These are phyloP conservation scores for Cucumis hystrix DNA, from an alignment of 306 rosid genomes.

Conservation along the genomic window DNA sequence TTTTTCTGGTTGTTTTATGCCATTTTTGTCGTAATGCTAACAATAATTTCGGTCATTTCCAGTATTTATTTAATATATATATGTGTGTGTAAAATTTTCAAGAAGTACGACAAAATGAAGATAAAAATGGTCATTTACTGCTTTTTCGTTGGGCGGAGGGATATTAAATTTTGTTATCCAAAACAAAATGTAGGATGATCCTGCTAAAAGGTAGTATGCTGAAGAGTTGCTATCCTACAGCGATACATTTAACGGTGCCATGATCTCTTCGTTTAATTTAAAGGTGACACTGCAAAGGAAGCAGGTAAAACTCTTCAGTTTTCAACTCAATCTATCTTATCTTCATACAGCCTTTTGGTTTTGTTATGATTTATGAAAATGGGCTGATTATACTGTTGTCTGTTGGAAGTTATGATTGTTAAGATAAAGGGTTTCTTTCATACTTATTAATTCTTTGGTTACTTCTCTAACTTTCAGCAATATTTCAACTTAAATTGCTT, in stretches of 20 bases:
- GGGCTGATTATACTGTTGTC: neutral
- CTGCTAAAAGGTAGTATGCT: slow-evolving; percentile 31
- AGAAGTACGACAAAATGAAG: too few species aligned
- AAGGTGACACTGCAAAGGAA: slow-evolving; percentile 24
- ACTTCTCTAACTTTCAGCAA: too few species aligned
- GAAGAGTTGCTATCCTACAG: slow-evolving; percentile 37
- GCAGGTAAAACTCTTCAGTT: slow-evolving; percentile 22
- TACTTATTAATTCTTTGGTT: too few species aligned
- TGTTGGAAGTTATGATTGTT: neutral
- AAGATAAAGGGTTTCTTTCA: too few species aligned
- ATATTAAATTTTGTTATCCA: neutral
- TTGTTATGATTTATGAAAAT: neutral
- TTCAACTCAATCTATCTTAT: neutral
- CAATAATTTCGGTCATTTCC: too few species aligned
- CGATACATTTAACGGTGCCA: slow-evolving; percentile 24
- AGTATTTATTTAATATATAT: too few species aligned
- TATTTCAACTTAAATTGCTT: too few species aligned
- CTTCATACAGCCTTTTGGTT: neutral
- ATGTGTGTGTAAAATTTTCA: too few species aligned
- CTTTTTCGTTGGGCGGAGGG: too few species aligned
- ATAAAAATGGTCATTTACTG: too few species aligned
- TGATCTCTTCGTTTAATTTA: slow-evolving; percentile 23
- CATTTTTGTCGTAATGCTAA: too few species aligned
- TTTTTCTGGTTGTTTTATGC: too few species aligned
- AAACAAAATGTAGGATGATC: slow-evolving; percentile 30